A percentile compares a stretch with the other conserved stretches of the same genome.
phyloP scores from a whole-genome alignment of 768 basidiomycete genomes.

The Nevesoporus exiguus region DNA sequence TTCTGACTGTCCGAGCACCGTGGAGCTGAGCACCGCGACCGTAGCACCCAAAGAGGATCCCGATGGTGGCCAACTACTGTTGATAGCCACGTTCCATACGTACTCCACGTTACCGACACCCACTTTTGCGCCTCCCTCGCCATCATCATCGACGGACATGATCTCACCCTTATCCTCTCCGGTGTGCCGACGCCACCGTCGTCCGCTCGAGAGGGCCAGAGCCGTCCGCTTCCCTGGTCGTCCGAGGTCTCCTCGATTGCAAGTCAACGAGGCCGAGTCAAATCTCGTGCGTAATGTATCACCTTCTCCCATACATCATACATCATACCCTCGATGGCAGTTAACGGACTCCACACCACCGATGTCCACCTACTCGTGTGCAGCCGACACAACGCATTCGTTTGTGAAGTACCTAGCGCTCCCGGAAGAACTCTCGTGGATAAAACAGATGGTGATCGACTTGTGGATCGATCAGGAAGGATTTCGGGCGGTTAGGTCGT shows the following conservation, averaged over 20 bases:
- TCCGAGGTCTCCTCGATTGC: constrained; percentile 23
- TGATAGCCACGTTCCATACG: constrained; percentile 20
- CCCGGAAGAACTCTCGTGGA: constrained; percentile 47
- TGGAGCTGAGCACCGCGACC: constrained; percentile 11
- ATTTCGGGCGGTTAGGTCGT: constrained; percentile 59
- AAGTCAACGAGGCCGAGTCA: constrained; percentile 14
- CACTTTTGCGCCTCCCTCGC: constrained; percentile 28
- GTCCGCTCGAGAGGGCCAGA: constrained; percentile 31
- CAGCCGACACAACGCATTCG: constrained; percentile 6
- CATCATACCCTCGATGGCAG: constrained; percentile 13
- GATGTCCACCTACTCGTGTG: constrained; percentile 6
- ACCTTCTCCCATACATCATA: constrained; percentile 3
- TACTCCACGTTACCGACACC: constrained; percentile 29
- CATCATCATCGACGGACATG: constrained; percentile 27
- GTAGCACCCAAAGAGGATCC: constrained; percentile 15
- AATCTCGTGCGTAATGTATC: neutral
- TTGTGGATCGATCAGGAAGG: constrained; percentile 84
- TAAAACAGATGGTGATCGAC: constrained; percentile 51
- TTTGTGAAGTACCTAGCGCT: constrained; percentile 21
- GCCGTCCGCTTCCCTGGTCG: constrained; percentile 32
- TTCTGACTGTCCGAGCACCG: constrained; percentile 9
- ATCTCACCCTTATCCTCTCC: constrained; percentile 21
- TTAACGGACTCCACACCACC: constrained; percentile 6
- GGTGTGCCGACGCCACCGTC: constrained; percentile 23
- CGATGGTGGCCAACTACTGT: constrained; percentile 18